Conservation (phyloP, 768 basidiomycete species). For the Termitomyces sp. region DNA sequence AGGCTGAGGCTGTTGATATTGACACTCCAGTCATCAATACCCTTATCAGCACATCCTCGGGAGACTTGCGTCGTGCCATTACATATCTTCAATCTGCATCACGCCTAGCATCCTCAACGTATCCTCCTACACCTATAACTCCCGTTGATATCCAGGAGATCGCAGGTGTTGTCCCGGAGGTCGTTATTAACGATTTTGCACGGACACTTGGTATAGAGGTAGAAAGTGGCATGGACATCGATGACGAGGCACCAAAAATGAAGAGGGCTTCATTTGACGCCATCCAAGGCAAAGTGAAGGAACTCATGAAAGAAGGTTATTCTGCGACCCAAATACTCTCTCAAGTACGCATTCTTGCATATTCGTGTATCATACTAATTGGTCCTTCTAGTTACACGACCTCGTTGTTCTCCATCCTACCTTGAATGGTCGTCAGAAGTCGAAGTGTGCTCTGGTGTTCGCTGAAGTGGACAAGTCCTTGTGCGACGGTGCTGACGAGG, state of each 20-base stretch:
- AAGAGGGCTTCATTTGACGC: constrained; percentile 46
- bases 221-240: constrained; percentile 47
- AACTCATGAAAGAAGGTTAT: constrained; percentile 83
- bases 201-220: constrained; percentile 69
- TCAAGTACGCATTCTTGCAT: constrained; percentile 56
- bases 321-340: constrained; percentile 85
- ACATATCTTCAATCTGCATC: constrained; percentile 97
- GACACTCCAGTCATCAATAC: constrained; percentile 57
- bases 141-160: constrained; percentile 89
- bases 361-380: neutral
- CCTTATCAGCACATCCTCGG: constrained; percentile 78
- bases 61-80: constrained; percentile 94
- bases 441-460: constrained; percentile 74
- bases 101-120: constrained; percentile 73
- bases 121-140: constrained; percentile 71
- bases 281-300: constrained; percentile 70
- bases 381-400: constrained; percentile 74
- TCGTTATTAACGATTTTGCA: constrained; percentile 67
- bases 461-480: constrained; percentile 96
- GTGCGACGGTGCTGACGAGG: constrained; percentile 96
- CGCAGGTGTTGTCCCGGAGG: constrained; percentile 87
- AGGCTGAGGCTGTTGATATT: constrained; percentile 64
- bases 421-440: constrained; percentile 77
- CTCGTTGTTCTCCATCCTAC: constrained; percentile 80
- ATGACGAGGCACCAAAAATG: constrained; percentile 29